phyloP scores from a whole-genome alignment of 2,329 filamentous ascomycete species.

The Exophiala sp. region DNA sequence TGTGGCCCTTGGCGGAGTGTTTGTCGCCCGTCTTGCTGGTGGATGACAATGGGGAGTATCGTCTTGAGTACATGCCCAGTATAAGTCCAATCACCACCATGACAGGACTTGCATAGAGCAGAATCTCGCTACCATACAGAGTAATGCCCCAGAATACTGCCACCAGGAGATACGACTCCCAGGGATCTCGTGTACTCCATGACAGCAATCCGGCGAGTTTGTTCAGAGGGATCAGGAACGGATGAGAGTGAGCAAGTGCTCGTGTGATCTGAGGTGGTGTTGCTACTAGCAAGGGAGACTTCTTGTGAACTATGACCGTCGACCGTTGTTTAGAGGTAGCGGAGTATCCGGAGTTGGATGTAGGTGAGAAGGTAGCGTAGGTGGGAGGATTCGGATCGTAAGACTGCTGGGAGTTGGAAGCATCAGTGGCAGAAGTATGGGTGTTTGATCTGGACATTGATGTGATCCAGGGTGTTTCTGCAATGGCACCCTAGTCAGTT shows the following conservation, averaged over 20 bases:
- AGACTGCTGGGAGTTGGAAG: slow-evolving; percentile 31
- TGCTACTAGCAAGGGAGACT: slow-evolving; percentile 85
- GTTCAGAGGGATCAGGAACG: slow-evolving; percentile 86
- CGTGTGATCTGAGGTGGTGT: slow-evolving; percentile 94
- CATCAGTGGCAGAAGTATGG: slow-evolving; percentile 37
- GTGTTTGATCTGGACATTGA: slow-evolving; percentile 49
- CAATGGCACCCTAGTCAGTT: slow-evolving; percentile 18
- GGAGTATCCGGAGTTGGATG: slow-evolving; percentile 66
- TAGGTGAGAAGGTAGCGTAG: slow-evolving; percentile 84
- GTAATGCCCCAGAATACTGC: slow-evolving; percentile 80
- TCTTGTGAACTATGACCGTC: slow-evolving; percentile 93
- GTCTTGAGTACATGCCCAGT: slow-evolving; percentile 83
- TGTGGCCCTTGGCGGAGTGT: slow-evolving; percentile 44
- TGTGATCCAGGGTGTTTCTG: slow-evolving; percentile 53
- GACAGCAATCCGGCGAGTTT: slow-evolving; percentile 79
- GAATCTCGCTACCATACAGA: slow-evolving; percentile 80
- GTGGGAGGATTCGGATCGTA: slow-evolving; percentile 62
- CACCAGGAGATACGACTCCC: slow-evolving; percentile 93
- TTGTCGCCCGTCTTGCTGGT: slow-evolving; percentile 71
- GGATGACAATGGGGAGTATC: slow-evolving; percentile 86
- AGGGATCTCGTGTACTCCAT: slow-evolving; percentile 91
- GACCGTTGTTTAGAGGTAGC: slow-evolving; percentile 73
- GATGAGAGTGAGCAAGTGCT: slow-evolving; percentile 91
- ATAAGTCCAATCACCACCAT: slow-evolving; percentile 77
- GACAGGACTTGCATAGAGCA: slow-evolving; percentile 78